phyloP scores from a whole-genome alignment of 1,284 basidiomycete genomes.

The Apiotrichum veenhuisii region DNA sequence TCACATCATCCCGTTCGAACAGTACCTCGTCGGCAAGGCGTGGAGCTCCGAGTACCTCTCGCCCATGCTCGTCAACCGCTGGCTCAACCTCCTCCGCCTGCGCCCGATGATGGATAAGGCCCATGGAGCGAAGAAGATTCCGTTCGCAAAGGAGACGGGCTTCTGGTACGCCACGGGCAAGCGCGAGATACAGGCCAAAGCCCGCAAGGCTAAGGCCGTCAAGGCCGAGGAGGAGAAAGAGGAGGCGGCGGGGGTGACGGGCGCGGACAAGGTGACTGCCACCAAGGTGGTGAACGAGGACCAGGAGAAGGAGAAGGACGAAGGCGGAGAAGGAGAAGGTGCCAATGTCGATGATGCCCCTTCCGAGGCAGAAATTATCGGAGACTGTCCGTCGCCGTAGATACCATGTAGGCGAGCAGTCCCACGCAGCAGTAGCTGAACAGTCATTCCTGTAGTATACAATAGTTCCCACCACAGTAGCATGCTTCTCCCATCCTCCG shows the following conservation, averaged over 20 bases:
- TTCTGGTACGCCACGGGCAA: neutral
- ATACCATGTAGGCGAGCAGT: too few species aligned
- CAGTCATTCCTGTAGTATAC: too few species aligned
- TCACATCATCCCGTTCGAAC: neutral
- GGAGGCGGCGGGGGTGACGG: neutral
- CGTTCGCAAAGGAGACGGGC: neutral
- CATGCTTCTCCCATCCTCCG: too few species aligned
- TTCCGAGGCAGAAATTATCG: too few species aligned
- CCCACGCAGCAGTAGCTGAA: too few species aligned
- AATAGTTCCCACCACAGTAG: too few species aligned
- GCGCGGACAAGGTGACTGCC: too few species aligned
- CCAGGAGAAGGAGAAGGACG: neutral
- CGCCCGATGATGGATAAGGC: neutral
- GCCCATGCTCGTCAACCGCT: neutral
- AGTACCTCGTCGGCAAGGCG: neutral
- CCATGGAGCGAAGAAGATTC: neutral
- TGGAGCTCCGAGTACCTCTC: neutral
- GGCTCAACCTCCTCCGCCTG: neutral
- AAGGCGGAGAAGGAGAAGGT: neutral
- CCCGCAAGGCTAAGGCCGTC: neutral
- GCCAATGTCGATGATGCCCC: too few species aligned
- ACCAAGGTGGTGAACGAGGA: neutral
- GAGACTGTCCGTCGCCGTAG: too few species aligned
- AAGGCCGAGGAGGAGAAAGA: neutral
- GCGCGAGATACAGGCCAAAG: neutral